phyloP scores from a whole-genome alignment of 2,329 filamentous ascomycete species.

The Cryphonectria japonica region DNA sequence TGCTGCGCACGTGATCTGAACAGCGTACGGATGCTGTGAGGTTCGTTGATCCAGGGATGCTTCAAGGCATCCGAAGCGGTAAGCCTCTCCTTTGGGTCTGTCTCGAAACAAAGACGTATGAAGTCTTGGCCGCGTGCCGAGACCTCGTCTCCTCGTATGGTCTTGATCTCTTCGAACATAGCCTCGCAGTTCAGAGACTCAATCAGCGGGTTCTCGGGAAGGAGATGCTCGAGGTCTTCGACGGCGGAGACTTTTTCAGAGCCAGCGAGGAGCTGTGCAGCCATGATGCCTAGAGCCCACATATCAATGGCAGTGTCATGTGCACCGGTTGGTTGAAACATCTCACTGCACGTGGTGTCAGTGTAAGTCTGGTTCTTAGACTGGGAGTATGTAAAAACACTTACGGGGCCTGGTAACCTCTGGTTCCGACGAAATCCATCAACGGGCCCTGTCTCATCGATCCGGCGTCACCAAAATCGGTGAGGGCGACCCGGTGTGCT shows the following conservation, averaged over 20 bases:
- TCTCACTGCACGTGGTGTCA: conserved; percentile 43
- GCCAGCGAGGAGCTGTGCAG: conserved; percentile 40
- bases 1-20: conserved; percentile 29
- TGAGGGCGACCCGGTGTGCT: conserved; percentile 52
- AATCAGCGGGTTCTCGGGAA: conserved; percentile 28
- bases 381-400: conserved; percentile 29
- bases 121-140: conserved; percentile 36
- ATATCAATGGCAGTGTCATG: conserved; percentile 51
- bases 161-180: conserved; percentile 16
- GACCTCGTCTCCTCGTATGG: conserved; percentile 29
- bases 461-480: conserved; percentile 57
- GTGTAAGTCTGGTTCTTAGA: not conserved
- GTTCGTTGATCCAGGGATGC: conserved; percentile 43
- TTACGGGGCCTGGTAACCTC: conserved; percentile 55
- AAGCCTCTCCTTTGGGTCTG: conserved; percentile 39
- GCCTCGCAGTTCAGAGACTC: conserved; percentile 26
- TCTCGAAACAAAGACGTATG: conserved; percentile 41
- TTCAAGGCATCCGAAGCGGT: conserved; percentile 39
- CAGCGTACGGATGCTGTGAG: conserved; percentile 19
- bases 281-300: conserved; percentile 56
- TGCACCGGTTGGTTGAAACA: conserved; percentile 34
- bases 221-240: conserved; percentile 8
- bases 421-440: conserved; percentile 50
- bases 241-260: conserved; percentile 30
- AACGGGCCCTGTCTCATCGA: conserved; percentile 47